Conservation (phyloP, 305 asterid species). For the Fraxinus floribunda region DNA sequence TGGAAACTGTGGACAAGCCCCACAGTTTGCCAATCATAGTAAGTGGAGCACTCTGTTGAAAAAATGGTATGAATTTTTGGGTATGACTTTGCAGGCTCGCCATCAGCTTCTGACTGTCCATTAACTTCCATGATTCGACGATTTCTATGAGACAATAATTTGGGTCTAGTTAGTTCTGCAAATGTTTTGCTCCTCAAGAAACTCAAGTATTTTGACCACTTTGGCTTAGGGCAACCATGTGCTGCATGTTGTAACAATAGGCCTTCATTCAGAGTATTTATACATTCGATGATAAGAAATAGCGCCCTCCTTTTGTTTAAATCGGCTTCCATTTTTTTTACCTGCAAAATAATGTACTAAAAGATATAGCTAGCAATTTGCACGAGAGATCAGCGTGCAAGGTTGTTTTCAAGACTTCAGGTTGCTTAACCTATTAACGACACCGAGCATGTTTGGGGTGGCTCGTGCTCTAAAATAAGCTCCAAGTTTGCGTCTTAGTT, state of each 20-base stretch:
- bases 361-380: neutral
- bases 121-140: slow-evolving; percentile 57
- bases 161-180: slow-evolving; percentile 67
- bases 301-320: slow-evolving; percentile 63
- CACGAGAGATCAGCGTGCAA: neutral
- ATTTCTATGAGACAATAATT: slow-evolving; percentile 51
- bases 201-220: slow-evolving; percentile 86
- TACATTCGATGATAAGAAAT: slow-evolving; percentile 66
- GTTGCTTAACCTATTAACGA: neutral
- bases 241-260: slow-evolving; percentile 72
- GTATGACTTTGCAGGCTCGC: slow-evolving; percentile 52
- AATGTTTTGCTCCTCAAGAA: slow-evolving; percentile 83
- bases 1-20: slow-evolving; percentile 95
- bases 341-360: slow-evolving; percentile 39
- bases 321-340: slow-evolving; percentile 62
- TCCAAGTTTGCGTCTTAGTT: neutral
- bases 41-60: slow-evolving; percentile 84
- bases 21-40: slow-evolving; percentile 95
- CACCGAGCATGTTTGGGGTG: neutral
- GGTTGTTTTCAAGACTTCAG: neutral
- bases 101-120: slow-evolving; percentile 38
- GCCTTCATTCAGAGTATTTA: slow-evolving; percentile 82
- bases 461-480: neutral
- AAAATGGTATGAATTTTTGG: slow-evolving; percentile 90
- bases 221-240: slow-evolving; percentile 74